Evolutionary conservation across 2,329 filamentous ascomycete genomes (phyloP).

Genomic region (Curvularia verruculosa): DNA sequence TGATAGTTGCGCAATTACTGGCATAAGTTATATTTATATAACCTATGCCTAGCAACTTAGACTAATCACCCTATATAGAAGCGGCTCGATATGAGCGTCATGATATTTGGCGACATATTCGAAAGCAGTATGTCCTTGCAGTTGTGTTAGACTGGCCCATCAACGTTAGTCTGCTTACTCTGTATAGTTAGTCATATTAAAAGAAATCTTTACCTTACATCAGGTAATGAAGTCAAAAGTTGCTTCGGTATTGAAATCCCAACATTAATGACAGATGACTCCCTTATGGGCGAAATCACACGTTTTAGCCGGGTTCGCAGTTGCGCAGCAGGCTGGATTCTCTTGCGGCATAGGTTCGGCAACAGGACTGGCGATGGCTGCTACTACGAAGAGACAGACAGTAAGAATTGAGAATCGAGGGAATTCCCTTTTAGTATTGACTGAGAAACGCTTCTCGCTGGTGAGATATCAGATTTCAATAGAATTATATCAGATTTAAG

Average conservation of each 20-base stretch:
- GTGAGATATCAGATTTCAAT: too few species aligned
- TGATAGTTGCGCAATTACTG: not conserved
- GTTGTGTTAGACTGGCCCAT: not conserved
- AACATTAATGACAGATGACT: not conserved
- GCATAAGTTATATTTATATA: not conserved
- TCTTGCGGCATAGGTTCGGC: not conserved
- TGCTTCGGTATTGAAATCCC: not conserved
- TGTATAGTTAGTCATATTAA: not conserved
- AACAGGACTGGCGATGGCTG: not conserved
- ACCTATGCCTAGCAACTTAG: not conserved
- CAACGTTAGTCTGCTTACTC: not conserved
- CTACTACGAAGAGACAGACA: not conserved
- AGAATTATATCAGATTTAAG: too few species aligned
- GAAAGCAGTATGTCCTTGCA: not conserved
- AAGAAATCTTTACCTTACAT: not conserved
- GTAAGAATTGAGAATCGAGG: too few species aligned
- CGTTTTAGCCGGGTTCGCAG: not conserved
- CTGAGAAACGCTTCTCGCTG: too few species aligned
- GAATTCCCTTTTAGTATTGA: too few species aligned
- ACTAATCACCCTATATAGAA: not conserved
- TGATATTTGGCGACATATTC: not conserved
- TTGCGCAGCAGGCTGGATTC: not conserved
- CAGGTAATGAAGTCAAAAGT: not conserved
- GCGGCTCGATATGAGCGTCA: not conserved
- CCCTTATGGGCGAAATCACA: not conserved